Conservation (phyloP, 164 flowering plant species). For the Tetrastigma voinierianum region DNA sequence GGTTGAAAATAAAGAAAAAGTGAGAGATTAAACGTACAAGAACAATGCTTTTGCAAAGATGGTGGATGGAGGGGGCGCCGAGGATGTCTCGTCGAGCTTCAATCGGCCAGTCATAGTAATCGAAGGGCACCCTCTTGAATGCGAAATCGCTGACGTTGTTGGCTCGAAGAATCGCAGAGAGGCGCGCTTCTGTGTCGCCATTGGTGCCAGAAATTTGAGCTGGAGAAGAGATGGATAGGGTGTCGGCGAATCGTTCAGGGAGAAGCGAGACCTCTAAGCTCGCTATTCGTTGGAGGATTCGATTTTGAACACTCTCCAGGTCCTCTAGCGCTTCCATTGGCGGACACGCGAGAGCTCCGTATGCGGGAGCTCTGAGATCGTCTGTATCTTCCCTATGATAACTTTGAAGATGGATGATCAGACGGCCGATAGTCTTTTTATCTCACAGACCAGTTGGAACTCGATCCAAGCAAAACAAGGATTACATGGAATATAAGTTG, state of each 20-base stretch:
- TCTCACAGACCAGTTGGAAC: too few species aligned
- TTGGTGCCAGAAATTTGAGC: slow-evolving; percentile 8
- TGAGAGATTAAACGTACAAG: slow-evolving; percentile 35
- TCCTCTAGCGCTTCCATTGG: slow-evolving; percentile 32
- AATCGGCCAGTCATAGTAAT: slow-evolving; percentile 81
- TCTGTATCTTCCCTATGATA: too few species aligned
- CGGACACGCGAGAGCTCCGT: not conserved
- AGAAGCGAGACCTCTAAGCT: slow-evolving; percentile 37
- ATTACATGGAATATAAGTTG: too few species aligned
- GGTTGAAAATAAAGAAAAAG: not conserved
- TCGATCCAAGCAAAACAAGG: too few species aligned
- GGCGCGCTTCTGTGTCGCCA: slow-evolving; percentile 56
- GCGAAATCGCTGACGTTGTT: slow-evolving; percentile 61
- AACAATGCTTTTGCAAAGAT: slow-evolving; percentile 98
- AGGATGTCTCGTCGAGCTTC: slow-evolving; percentile 71
- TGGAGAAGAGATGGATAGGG: slow-evolving; percentile 19
- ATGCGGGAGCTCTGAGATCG: too few species aligned
- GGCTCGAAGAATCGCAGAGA: slow-evolving; percentile 60
- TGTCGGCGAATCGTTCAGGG: slow-evolving; percentile 16
- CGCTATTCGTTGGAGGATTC: slow-evolving; percentile 55
- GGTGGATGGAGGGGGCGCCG: slow-evolving; percentile 69
- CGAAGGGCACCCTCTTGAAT: slow-evolving; percentile 74
- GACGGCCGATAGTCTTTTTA: too few species aligned
- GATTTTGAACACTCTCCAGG: slow-evolving; percentile 46
- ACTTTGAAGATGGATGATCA: too few species aligned